A percentile compares a stretch with the other conserved stretches of the same genome.
Evolutionary conservation across 1,139 yeast species (phyloP).

Genomic region (Candida albicans): DNA sequence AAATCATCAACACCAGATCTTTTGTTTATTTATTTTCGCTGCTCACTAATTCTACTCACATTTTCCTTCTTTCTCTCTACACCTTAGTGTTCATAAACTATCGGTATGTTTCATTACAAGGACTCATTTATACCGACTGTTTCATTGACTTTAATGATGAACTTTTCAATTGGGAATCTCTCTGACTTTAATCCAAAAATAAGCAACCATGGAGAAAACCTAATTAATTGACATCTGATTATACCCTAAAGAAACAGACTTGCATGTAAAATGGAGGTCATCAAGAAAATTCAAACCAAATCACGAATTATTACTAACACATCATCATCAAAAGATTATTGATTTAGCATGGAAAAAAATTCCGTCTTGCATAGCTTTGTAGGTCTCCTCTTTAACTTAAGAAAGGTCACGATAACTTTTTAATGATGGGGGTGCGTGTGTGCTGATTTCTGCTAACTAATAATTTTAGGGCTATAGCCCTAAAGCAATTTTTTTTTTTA

Average conservation of each 20-base stretch:
- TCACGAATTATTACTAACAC: too few species aligned
- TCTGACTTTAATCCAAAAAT: constrained; percentile 33
- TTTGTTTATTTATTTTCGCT: too few species aligned
- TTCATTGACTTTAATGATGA: constrained; percentile 21
- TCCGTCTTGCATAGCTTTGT: too few species aligned
- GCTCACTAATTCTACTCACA: neutral
- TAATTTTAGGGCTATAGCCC: neutral
- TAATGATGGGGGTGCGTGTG: too few species aligned
- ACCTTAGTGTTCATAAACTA: neutral
- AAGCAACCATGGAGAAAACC: constrained; percentile 27
- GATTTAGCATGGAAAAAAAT: too few species aligned
- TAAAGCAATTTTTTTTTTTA: neutral
- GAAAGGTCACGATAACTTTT: too few species aligned
- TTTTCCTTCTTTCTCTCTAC: neutral
- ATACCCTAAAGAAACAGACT: neutral
- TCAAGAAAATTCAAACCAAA: too few species aligned
- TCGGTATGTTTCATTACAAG: neutral
- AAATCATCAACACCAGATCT: too few species aligned
- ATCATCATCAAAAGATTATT: too few species aligned
- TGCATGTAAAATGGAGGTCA: neutral
- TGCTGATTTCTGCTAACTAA: neutral
- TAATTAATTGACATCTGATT: constrained; percentile 16
- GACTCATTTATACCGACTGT: neutral
- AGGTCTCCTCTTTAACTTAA: too few species aligned
- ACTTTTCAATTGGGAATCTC: constrained; percentile 39